These are phyloP conservation scores for Talaromyces piceae DNA, from an alignment of 2,329 filamentous ascomycete species.

Conservation along the genomic window DNA sequence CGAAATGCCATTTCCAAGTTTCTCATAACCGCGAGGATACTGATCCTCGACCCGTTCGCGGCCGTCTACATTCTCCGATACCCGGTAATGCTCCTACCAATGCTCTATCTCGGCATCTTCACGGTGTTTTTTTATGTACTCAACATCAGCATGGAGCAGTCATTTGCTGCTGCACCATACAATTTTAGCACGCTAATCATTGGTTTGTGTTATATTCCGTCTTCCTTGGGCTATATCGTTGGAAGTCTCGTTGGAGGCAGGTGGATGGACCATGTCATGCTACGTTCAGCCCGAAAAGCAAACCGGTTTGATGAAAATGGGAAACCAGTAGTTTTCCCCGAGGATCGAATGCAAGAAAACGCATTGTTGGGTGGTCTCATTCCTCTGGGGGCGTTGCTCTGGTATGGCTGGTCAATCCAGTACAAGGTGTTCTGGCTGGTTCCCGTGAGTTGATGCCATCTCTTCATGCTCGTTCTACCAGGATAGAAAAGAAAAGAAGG, in stretches of 20 bases:
- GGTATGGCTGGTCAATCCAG: conserved; percentile 9
- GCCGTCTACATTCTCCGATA: conserved; percentile 1
- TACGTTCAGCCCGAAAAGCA: conserved; percentile 5
- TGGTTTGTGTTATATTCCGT: conserved; percentile 8
- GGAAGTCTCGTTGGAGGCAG: conserved; percentile 7
- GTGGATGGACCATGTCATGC: conserved; percentile 10
- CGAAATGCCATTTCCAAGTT: background rate
- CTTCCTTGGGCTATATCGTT: conserved; percentile 8
- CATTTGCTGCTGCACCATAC: conserved; percentile 5
- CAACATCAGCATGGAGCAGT: conserved; percentile 9
- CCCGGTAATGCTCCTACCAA: conserved; percentile 4
- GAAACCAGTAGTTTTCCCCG: conserved; percentile 1
- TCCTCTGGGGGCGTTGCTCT: conserved; percentile 1
- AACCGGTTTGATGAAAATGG: conserved; percentile 4
- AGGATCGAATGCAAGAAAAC: conserved; percentile 9
- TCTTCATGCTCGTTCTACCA: background rate
- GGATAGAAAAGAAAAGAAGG: too few species aligned
- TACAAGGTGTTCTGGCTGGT: conserved; percentile 6
- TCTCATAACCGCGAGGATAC: background rate
- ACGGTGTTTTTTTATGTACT: conserved; percentile 7
- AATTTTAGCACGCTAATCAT: conserved; percentile 5
- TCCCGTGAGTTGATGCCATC: conserved; percentile 1
- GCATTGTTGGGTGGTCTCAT: background rate
- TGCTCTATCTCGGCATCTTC: conserved; percentile 7
- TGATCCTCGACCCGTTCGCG: conserved; percentile 4